Percentiles rank a stretch among this genome's conserved stretches.
These are phyloP conservation scores for Ceratocystis huliohia DNA, from an alignment of 2,329 filamentous ascomycete species.

Conservation along the genomic window DNA sequence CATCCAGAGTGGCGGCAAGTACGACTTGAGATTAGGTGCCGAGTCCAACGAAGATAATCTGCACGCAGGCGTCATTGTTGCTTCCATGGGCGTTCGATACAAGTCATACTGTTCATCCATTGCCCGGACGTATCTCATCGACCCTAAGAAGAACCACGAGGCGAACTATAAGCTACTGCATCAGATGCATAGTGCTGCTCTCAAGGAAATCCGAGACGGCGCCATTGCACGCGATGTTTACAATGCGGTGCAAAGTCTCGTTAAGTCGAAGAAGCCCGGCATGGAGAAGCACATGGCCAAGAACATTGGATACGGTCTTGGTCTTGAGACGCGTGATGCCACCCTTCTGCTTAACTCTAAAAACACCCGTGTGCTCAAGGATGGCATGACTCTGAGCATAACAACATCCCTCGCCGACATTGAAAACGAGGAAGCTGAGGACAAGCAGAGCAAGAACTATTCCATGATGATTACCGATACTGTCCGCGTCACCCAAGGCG, in stretches of 20 bases:
- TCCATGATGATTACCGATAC: constrained; percentile 88
- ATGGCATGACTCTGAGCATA: constrained; percentile 92
- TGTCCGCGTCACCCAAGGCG: constrained; percentile 67
- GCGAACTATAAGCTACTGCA: constrained; percentile 83
- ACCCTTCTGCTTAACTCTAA: constrained; percentile 79
- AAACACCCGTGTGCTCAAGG: constrained; percentile 69
- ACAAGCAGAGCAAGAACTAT: constrained; percentile 80
- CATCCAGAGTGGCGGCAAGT: constrained; percentile 90
- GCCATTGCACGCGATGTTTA: constrained; percentile 82
- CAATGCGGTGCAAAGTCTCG: constrained; percentile 64
- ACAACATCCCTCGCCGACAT: constrained; percentile 84
- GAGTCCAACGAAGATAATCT: constrained; percentile 71
- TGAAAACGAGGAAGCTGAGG: constrained; percentile 72
- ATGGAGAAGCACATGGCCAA: constrained; percentile 91
- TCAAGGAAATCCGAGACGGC: constrained; percentile 84
- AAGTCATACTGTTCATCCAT: constrained; percentile 91
- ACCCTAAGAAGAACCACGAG: constrained; percentile 93
- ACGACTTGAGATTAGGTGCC: constrained; percentile 70
- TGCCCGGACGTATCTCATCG: constrained; percentile 86
- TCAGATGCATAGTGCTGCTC: constrained; percentile 71
- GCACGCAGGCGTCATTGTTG: constrained; percentile 86
- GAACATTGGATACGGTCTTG: constrained; percentile 82
- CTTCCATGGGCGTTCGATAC: constrained; percentile 83
- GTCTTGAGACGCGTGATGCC: constrained; percentile 76
- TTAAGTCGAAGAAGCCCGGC: constrained; percentile 86